Percentiles rank a stretch among this genome's conserved stretches.
phyloP scores from a whole-genome alignment of 2,329 filamentous ascomycete genomes.

The Hypoxylon sp. region DNA sequence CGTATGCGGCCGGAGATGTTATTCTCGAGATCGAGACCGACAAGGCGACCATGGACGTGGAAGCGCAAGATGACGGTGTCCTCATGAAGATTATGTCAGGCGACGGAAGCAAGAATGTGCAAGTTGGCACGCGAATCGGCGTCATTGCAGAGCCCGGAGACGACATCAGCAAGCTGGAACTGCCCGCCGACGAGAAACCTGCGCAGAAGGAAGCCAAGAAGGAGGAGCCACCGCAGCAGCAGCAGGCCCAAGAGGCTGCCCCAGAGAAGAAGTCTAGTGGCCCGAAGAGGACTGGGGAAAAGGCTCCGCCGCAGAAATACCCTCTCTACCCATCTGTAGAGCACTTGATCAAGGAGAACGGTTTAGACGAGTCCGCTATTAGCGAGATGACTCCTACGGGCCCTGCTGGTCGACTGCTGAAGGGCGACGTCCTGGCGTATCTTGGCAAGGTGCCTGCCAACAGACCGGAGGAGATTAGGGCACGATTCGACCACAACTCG shows the following conservation, averaged over 20 bases:
- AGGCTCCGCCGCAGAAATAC: constrained; percentile 70
- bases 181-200: constrained; percentile 72
- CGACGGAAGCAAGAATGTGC: constrained; percentile 77
- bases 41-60: constrained; percentile 94
- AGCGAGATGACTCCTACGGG: constrained; percentile 87
- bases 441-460: constrained; percentile 78
- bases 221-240: constrained; percentile 37
- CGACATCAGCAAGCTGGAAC: constrained; percentile 75
- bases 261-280: constrained; percentile 48
- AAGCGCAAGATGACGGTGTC: constrained; percentile 88
- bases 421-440: constrained; percentile 94
- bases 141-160: constrained; percentile 84
- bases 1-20: constrained; percentile 83
- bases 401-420: constrained; percentile 86
- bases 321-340: constrained; percentile 84
- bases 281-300: constrained; percentile 51
- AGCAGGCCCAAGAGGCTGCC: constrained; percentile 40
- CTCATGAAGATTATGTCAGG: constrained; percentile 81
- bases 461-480: constrained; percentile 74
- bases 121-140: constrained; percentile 82
- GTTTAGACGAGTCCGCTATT: constrained; percentile 76
- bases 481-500: constrained; percentile 75
- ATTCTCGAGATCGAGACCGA: constrained; percentile 93
- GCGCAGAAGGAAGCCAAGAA: constrained; percentile 50
- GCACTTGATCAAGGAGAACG: constrained; percentile 80